phyloP scores from a whole-genome alignment of 768 basidiomycete genomes.

The Gautieria morchelliformis region DNA sequence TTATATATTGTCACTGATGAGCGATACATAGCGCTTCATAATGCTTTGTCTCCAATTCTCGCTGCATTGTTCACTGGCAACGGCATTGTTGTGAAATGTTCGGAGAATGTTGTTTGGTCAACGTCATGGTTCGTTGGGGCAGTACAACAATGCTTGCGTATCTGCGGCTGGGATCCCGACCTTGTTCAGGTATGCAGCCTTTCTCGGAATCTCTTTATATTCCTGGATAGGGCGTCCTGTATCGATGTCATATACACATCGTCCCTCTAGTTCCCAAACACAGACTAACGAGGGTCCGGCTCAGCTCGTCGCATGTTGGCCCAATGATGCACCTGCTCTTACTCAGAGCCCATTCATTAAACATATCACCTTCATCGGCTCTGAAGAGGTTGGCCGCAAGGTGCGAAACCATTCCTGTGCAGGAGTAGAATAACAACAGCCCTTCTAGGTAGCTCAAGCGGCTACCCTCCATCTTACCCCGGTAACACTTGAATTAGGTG shows the following conservation, averaged over 20 bases:
- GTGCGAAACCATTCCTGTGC: conserved; percentile 23
- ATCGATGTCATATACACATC: not conserved
- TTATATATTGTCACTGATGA: not conserved
- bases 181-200: conserved; percentile 60
- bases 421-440: not conserved
- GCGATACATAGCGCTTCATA: conserved; percentile 67
- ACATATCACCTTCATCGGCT: conserved; percentile 93
- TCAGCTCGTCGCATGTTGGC: conserved; percentile 78
- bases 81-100: conserved; percentile 82
- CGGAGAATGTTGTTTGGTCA: conserved; percentile 89
- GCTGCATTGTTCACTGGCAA: conserved; percentile 89
- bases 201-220: not conserved
- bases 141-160: conserved; percentile 64
- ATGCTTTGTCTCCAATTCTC: conserved; percentile 88
- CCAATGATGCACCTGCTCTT: conserved; percentile 74
- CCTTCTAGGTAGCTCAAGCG: conserved; percentile 58
- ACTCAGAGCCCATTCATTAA: conserved; percentile 73
- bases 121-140: conserved; percentile 74
- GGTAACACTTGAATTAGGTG: conserved; percentile 88
- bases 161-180: conserved; percentile 74
- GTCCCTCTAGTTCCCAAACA: not conserved
- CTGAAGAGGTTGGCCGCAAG: conserved; percentile 67
- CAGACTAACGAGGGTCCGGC: not conserved
- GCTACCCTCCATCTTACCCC: conserved; percentile 86
- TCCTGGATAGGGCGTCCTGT: not conserved